These are phyloP conservation scores for Eimeria falciformis DNA, from an alignment of 169 alveolate genomes.

Conservation along the genomic window DNA sequence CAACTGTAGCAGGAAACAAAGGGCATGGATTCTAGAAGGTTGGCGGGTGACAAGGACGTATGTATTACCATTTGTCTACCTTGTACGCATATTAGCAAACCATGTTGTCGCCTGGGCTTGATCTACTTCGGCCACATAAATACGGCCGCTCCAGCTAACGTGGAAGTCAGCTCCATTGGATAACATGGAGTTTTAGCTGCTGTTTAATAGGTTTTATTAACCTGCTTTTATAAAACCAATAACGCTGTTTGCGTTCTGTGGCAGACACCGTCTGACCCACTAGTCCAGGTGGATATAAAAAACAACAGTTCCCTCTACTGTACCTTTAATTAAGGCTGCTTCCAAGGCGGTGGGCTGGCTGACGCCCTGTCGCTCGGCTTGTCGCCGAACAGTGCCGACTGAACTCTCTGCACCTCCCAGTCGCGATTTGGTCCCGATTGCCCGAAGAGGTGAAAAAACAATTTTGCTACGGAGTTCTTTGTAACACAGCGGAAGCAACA, in stretches of 20 bases:
- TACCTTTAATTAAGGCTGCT: slow-evolving; percentile 4
- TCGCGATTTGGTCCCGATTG: neutral
- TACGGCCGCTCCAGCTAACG: neutral
- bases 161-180: neutral
- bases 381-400: slow-evolving; percentile 24
- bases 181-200: no score
- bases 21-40: neutral
- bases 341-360: neutral
- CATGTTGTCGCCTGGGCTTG: no score
- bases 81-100: no score
- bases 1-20: neutral
- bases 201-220: no score
- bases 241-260: no score
- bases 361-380: slow-evolving; percentile 38
- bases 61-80: no score
- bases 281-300: no score
- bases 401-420: slow-evolving; percentile 32
- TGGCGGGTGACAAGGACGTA: neutral
- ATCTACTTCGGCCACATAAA: neutral
- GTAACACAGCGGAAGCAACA: neutral
- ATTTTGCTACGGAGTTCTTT: neutral
- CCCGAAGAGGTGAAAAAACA: neutral
- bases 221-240: no score
- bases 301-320: neutral
- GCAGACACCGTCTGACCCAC: no score